Conservation (phyloP, 2,329 filamentous ascomycete species). For the Cladosporium sp. region DNA sequence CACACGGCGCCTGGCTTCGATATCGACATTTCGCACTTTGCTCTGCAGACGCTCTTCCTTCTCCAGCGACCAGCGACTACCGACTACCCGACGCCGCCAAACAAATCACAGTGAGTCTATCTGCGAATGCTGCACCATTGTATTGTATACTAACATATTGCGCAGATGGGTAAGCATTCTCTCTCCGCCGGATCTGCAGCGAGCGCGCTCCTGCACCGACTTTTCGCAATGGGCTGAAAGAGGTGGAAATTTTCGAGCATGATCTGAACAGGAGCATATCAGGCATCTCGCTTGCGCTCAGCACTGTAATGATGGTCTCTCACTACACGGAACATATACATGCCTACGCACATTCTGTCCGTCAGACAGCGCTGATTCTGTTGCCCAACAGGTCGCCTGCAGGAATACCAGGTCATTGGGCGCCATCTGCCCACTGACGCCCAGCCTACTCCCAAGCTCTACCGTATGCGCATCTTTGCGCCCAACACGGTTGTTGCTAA, state of each 20-base stretch:
- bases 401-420: conserved; percentile 99
- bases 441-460: conserved; percentile 96
- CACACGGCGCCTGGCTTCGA: conserved; percentile 18
- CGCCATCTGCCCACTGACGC: conserved; percentile 97
- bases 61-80: conserved; percentile 23
- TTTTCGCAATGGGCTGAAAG: conserved; percentile 30
- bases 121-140: neutral
- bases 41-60: conserved; percentile 11
- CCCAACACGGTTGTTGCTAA: conserved; percentile 98
- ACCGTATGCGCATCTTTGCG: conserved; percentile 99
- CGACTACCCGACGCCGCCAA: conserved; percentile 17
- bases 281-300: neutral
- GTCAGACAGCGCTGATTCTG: conserved; percentile 41
- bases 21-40: conserved; percentile 16
- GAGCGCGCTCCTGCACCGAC: conserved; percentile 21
- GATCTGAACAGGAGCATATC: conserved; percentile 14
- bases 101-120: conserved; percentile 30
- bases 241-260: conserved; percentile 25
- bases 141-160: conserved; percentile 31
- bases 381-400: conserved; percentile 80
- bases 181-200: conserved; percentile 24
- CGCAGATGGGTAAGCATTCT: conserved; percentile 61
- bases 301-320: conserved; percentile 14
- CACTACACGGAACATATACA: neutral
- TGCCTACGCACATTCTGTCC: conserved; percentile 24